Evolutionary conservation across 176 grass and related monocot species (phyloP), one percentile per base, ranked within the genome.

Genomic region (Zea luxurians): DNA sequence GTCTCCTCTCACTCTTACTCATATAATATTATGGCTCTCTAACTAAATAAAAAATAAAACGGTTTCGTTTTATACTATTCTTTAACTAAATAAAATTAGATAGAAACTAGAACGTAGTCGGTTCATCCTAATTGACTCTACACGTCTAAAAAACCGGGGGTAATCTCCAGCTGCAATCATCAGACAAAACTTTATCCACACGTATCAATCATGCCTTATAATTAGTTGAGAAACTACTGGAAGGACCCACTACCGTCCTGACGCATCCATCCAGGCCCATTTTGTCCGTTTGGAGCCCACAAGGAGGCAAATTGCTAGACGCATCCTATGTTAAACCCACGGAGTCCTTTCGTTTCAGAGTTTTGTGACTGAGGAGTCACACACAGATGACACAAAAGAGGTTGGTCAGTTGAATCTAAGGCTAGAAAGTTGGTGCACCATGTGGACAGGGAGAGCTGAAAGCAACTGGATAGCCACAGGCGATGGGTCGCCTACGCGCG

Each of bases 401-500:
- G 57, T 11, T 63, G 21, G 44, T 63, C 4, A 76, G 59, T 63
- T 2, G 43, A 61, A 42, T 60, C 37, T 1, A 12, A 41, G 1
- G 37, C 9, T 40, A 40, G 38, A 40, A 2, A 4, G 20, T 10
- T 61, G 20, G 36, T 46, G 67, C 41, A 27, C 46, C 69, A 54
- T 8, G 59, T 73, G 70, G 54, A 82, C 15, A 82, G 9, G 12
- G 66, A 74, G 42, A 62, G 37, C 10, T 55, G 80, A 82, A 55
- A 57, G 70, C 70, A 71, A 74, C 10, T 3, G 48, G 18, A 45
- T 66, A 54, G 36, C 61, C 36, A 53, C 7, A 74, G 46, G 5
- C 41, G 16, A 8, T 18, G 27, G 12, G 12, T 7, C 13, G 1
- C 2, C 6, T 11, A n/a, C 10, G n/a, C 48, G 64, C 10, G n/a